Base-by-base conservation (phyloP, 306 rosid genomes). In the Begonia fuchsioides region DNA sequence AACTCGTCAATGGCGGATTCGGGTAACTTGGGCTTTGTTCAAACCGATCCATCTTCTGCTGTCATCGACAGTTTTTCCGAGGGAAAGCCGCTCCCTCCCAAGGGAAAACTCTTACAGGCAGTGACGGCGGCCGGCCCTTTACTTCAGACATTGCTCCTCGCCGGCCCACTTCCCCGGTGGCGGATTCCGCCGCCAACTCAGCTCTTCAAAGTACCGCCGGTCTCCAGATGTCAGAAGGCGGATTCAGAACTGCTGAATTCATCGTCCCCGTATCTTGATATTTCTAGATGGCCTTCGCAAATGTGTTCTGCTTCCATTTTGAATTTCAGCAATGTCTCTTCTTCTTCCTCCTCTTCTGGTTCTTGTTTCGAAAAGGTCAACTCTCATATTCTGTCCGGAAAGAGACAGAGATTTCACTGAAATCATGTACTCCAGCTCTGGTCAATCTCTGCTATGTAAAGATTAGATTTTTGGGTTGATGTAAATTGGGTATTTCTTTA, bases 101-200 rank as follows among this genome's bases (percentile, higher is more conserved):
- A 78, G 39, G 97, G 95, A 13, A 72, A 67, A n/a, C 72, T 88
- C 13, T 38, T 78, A 51, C 59, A 76, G 14, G 68, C 93, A 46
- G 90, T 88, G 39, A 56, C 48, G 39, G 71, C 70, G 4, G 79
- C 93, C 2, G 95, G 97, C 26, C 82, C 96, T 0, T 44, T 76
- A 38, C 93, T 87, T 39, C 67, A 76, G 51, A 73, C 71, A 0
- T 76, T 83, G n/a, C 59, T 73, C 0, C 51, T 76, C 2, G 77
- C 87, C 0, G 93, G 93, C 9, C 86, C 90, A 6, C 76, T 83
- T 57, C 97, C 95, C 7, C 63, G 61, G 10, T 84, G 93, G 93
- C 63, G 70, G 3, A 79, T 78, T 53, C 94, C 97, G 9, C 90
- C 97, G 6, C 80, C 95, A 9, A 8, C 65, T 49, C 74, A 50